Conservation (phyloP, 345 rosid species). For the Draba incana region DNA sequence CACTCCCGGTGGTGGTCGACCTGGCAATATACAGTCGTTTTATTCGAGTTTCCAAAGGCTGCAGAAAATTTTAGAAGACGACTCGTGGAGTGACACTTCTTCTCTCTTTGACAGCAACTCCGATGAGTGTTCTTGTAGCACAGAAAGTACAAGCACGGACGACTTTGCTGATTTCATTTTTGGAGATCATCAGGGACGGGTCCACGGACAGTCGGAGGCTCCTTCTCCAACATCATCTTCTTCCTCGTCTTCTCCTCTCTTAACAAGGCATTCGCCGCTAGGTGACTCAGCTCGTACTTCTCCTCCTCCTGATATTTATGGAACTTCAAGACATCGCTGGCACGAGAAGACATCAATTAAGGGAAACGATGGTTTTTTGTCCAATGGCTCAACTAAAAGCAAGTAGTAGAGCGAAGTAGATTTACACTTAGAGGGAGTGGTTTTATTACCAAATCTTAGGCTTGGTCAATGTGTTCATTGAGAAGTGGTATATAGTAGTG, state of each 20-base stretch:
- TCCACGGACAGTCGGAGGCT: constrained; percentile 53
- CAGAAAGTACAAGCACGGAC: constrained; percentile 76
- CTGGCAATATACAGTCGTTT: constrained; percentile 60
- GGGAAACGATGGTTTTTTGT: constrained; percentile 49
- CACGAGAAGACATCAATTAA: constrained; percentile 34
- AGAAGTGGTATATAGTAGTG: constrained; percentile 36
- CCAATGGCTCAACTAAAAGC: constrained; percentile 38
- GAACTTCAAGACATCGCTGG: constrained; percentile 39
- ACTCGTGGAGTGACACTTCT: constrained; percentile 83
- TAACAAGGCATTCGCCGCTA: constrained; percentile 48
- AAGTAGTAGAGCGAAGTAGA: constrained; percentile 36
- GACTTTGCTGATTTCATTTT: constrained; percentile 73
- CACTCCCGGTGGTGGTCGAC: constrained; percentile 40
- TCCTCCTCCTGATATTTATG: constrained; percentile 38
- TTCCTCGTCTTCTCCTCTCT: constrained; percentile 57
- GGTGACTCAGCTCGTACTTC: constrained; percentile 35
- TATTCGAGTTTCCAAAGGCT: constrained; percentile 63
- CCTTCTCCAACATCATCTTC: constrained; percentile 68
- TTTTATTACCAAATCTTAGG: constrained; percentile 32
- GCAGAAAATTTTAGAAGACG: constrained; percentile 71
- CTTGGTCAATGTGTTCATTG: constrained; percentile 26
- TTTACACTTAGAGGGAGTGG: constrained; percentile 32
- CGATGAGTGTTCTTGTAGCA: constrained; percentile 87
- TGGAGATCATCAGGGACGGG: constrained; percentile 55
- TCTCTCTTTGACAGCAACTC: constrained; percentile 85